Conservation (phyloP, 495 filamentous ascomycete genomes). For the Penicillium soppii region DNA sequence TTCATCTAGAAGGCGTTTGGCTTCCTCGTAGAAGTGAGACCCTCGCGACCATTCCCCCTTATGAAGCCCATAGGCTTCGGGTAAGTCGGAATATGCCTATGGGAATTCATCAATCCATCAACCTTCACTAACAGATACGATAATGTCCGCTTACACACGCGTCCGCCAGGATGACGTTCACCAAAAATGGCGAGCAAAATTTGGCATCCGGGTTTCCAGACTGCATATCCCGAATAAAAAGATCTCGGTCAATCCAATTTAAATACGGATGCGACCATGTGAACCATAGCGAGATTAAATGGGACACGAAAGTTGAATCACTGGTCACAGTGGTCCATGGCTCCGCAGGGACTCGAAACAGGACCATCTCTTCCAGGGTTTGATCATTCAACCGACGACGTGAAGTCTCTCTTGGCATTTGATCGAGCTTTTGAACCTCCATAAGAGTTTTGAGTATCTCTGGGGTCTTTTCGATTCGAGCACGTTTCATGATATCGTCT, state of each 20-base stretch:
- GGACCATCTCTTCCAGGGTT: background rate
- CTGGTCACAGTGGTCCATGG: slow-evolving; percentile 50
- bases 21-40: slow-evolving; percentile 26
- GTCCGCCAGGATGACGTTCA: slow-evolving; percentile 43
- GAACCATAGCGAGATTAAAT: slow-evolving; percentile 45
- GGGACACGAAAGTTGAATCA: slow-evolving; percentile 49
- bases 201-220: slow-evolving; percentile 20
- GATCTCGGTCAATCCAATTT: slow-evolving; percentile 41
- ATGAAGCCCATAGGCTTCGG: slow-evolving; percentile 14
- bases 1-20: slow-evolving; percentile 13
- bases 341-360: slow-evolving; percentile 30
- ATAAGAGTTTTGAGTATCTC: slow-evolving; percentile 9
- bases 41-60: slow-evolving; percentile 15
- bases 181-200: slow-evolving; percentile 48
- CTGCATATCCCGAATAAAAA: slow-evolving; percentile 43
- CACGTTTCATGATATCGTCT: slow-evolving; percentile 25
- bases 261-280: slow-evolving; percentile 43
- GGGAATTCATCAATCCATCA: background rate
- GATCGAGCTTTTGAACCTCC: background rate
- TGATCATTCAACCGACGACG: background rate
- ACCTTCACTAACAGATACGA: background rate
- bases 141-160: slow-evolving; percentile 5
- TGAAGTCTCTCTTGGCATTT: background rate
- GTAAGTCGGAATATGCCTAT: slow-evolving; percentile 23
- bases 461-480: slow-evolving; percentile 24